These are phyloP conservation scores for Eutrema yunnanense DNA, from an alignment of 345 rosid species.

Conservation along the genomic window DNA sequence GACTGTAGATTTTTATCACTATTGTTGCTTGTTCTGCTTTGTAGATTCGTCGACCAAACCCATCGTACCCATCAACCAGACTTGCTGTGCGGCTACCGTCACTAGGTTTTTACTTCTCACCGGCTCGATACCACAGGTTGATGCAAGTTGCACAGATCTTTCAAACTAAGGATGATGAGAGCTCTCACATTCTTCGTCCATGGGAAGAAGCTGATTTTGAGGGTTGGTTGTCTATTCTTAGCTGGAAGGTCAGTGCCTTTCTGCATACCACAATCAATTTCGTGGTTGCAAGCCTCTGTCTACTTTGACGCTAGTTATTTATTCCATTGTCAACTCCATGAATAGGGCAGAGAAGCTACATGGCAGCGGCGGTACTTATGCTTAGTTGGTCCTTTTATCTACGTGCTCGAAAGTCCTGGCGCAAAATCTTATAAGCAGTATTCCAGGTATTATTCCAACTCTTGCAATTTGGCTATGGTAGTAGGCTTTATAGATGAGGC, in stretches of 20 bases:
- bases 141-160: conserved; percentile 85
- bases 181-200: conserved; percentile 46
- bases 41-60: conserved; percentile 76
- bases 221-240: conserved; percentile 81
- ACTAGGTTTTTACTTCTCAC: conserved; percentile 92
- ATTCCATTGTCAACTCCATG: conserved; percentile 12
- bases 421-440: conserved; percentile 81
- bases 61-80: conserved; percentile 82
- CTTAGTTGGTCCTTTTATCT: conserved; percentile 88
- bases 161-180: conserved; percentile 54
- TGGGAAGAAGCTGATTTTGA: conserved; percentile 94
- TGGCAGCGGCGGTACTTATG: conserved; percentile 86
- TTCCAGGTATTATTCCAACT: conserved; percentile 52
- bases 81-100: conserved; percentile 81
- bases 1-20: neutral
- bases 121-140: conserved; percentile 95
- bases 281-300: conserved; percentile 3
- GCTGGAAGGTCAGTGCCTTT: conserved; percentile 60
- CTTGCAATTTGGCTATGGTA: conserved; percentile 21
- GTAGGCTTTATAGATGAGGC: conserved; percentile 5
- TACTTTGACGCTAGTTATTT: conserved; percentile 5
- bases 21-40: conserved; percentile 16
- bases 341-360: conserved; percentile 92
- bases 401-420: conserved; percentile 64
- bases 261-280: conserved; percentile 4